phyloP scores from a whole-genome alignment of 495 filamentous ascomycete genomes.

The Penicillium turbatum region DNA sequence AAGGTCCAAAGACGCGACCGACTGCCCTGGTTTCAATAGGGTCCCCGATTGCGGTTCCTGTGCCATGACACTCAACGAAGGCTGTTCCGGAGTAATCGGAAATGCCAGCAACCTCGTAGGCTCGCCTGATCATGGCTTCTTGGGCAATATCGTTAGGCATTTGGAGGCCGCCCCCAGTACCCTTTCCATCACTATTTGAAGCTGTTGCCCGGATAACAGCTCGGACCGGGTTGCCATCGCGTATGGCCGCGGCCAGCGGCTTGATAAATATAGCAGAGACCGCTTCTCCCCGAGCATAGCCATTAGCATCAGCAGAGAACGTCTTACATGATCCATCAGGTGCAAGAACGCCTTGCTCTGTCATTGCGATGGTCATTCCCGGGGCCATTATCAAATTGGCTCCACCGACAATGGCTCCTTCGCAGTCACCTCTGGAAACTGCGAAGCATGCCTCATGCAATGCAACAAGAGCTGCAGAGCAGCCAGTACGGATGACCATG shows the following conservation, averaged over 20 bases:
- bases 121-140: slow-evolving; percentile 31
- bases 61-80: slow-evolving; percentile 31
- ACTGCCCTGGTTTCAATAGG: slow-evolving; percentile 44
- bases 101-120: slow-evolving; percentile 29
- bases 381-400: slow-evolving; percentile 40
- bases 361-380: slow-evolving; percentile 26
- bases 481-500: slow-evolving; percentile 31
- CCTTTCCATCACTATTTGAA: slow-evolving; percentile 32
- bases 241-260: slow-evolving; percentile 24
- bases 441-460: slow-evolving; percentile 27
- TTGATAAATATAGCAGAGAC: slow-evolving; percentile 37
- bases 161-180: slow-evolving; percentile 10
- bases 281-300: slow-evolving; percentile 59
- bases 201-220: slow-evolving; percentile 34
- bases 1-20: slow-evolving; percentile 35
- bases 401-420: slow-evolving; percentile 46
- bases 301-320: slow-evolving; percentile 58
- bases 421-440: slow-evolving; percentile 18
- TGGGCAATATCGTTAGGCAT: slow-evolving; percentile 28
- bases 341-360: slow-evolving; percentile 28
- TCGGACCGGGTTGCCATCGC: slow-evolving; percentile 34
- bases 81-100: slow-evolving; percentile 23
- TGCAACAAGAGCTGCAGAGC: slow-evolving; percentile 27
- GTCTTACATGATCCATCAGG: slow-evolving; percentile 44
- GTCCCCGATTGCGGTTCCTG: slow-evolving; percentile 35